These are phyloP conservation scores for Coemansia sp. DNA, from an alignment of 192 early-diverging fungal genomes.

Conservation along the genomic window DNA sequence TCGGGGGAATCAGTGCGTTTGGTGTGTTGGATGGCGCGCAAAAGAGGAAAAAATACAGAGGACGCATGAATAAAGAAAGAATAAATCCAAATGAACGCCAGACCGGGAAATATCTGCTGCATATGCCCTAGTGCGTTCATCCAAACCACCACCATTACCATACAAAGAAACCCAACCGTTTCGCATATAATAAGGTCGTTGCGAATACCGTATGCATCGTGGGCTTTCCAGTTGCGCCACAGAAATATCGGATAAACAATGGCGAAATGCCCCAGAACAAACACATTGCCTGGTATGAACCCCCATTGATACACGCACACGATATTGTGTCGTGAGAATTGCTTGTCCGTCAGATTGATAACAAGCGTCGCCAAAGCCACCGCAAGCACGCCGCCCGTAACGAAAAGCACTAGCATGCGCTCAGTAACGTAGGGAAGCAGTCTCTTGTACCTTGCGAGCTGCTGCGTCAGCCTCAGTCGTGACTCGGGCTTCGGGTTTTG, in stretches of 20 bases:
- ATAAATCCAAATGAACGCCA: conserved; percentile 33
- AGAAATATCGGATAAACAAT: conserved; percentile 52
- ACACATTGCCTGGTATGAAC: conserved; percentile 15
- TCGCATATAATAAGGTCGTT: conserved; percentile 57
- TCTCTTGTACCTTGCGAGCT: conserved; percentile 21
- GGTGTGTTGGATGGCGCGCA: conserved; percentile 19
- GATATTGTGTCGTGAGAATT: conserved; percentile 20
- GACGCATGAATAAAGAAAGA: conserved; percentile 33
- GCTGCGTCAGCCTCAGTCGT: conserved; percentile 7
- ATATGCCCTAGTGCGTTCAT: conserved; percentile 13
- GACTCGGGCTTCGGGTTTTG: conserved; percentile 6
- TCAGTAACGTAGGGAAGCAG: conserved; percentile 26
- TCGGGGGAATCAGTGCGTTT: background rate
- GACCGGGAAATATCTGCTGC: conserved; percentile 31
- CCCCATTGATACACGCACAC: conserved; percentile 30
- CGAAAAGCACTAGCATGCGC: conserved; percentile 21
- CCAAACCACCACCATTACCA: conserved; percentile 47
- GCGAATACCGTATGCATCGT: conserved; percentile 60
- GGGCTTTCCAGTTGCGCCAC: conserved; percentile 42
- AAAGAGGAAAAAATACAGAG: conserved; percentile 30
- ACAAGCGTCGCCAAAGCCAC: conserved; percentile 10
- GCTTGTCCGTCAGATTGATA: conserved; percentile 29
- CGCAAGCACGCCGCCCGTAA: background rate
- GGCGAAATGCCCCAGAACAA: conserved; percentile 44
- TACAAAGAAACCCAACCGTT: conserved; percentile 39